Percentiles rank a stretch among this genome's conserved stretches.
These are phyloP conservation scores for Talaromyces proteolyticus DNA, from an alignment of 495 filamentous ascomycete genomes.

Conservation along the genomic window DNA sequence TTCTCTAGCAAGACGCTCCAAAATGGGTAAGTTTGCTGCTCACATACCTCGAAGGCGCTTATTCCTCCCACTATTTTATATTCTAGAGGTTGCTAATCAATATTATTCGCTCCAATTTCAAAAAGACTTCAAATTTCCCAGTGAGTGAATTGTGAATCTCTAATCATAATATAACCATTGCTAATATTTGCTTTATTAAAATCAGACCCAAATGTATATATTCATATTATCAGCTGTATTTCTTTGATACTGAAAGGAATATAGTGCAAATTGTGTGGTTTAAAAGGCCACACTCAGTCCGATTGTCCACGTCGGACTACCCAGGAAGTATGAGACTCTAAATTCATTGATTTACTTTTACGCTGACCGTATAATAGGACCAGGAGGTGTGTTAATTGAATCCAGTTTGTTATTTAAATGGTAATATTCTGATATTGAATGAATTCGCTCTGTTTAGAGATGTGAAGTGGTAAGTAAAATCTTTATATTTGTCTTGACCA, in stretches of 20 bases:
- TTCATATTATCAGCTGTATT: background rate
- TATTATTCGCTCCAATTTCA: background rate
- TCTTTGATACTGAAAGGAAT: background rate
- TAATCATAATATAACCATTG: background rate
- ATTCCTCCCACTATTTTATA: background rate
- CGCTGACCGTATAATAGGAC: background rate
- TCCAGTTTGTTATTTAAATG: background rate
- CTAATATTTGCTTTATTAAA: slow-evolving; percentile 1
- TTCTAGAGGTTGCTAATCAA: background rate
- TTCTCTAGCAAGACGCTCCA: no score
- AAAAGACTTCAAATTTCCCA: background rate
- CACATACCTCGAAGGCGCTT: background rate
- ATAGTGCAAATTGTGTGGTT: slow-evolving; percentile 1
- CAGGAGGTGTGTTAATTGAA: background rate
- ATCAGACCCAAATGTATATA: background rate
- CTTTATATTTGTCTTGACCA: background rate
- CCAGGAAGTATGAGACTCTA: background rate
- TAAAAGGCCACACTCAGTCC: background rate
- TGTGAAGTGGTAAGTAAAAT: background rate
- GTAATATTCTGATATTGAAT: background rate
- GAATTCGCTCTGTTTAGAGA: background rate
- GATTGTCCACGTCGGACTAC: background rate
- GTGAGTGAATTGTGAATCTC: background rate
- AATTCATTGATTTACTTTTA: background rate
- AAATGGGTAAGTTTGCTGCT: background rate